Evolutionary conservation across 2,329 filamentous ascomycete species (phyloP).

Genomic region (Colletotrichum magnum): DNA sequence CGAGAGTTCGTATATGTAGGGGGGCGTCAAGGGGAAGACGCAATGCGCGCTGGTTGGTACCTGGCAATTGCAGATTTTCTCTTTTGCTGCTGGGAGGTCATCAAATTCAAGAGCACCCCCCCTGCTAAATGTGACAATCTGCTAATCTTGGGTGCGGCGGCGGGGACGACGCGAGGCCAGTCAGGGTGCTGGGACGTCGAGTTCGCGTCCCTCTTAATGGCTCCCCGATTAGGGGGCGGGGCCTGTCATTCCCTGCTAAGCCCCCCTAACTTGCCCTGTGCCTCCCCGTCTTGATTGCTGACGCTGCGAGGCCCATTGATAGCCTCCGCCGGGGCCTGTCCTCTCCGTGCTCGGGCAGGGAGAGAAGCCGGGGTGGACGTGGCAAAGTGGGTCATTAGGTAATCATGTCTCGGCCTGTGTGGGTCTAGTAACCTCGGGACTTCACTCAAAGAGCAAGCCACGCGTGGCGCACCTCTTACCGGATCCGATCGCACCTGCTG

Average conservation of each 20-base stretch:
- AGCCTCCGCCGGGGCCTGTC: conserved; percentile 16
- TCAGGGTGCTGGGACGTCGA: conserved; percentile 27
- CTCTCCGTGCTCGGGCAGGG: conserved; percentile 9
- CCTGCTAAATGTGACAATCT: conserved; percentile 36
- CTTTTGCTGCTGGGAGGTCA: conserved; percentile 26
- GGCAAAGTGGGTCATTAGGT: conserved; percentile 1
- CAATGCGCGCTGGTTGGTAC: conserved; percentile 27
- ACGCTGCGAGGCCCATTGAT: neutral
- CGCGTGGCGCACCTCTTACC: conserved; percentile 25
- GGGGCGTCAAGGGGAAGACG: conserved; percentile 26
- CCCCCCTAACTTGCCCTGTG: conserved; percentile 28
- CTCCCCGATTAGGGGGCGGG: conserved; percentile 31
- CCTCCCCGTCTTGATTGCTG: conserved; percentile 2
- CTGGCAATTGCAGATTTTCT: conserved; percentile 38
- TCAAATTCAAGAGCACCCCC: conserved; percentile 33
- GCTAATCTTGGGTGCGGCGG: conserved; percentile 38
- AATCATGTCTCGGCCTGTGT: neutral
- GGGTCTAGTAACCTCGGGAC: neutral
- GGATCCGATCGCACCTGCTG: conserved; percentile 19
- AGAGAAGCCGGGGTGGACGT: neutral
- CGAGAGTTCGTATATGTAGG: conserved; percentile 36
- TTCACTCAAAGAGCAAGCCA: neutral
- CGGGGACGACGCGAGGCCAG: conserved; percentile 34
- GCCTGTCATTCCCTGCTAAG: conserved; percentile 25
- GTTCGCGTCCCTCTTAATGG: conserved; percentile 34